phyloP scores from a whole-genome alignment of 345 rosid genomes.

The Aurinia saxatilis region DNA sequence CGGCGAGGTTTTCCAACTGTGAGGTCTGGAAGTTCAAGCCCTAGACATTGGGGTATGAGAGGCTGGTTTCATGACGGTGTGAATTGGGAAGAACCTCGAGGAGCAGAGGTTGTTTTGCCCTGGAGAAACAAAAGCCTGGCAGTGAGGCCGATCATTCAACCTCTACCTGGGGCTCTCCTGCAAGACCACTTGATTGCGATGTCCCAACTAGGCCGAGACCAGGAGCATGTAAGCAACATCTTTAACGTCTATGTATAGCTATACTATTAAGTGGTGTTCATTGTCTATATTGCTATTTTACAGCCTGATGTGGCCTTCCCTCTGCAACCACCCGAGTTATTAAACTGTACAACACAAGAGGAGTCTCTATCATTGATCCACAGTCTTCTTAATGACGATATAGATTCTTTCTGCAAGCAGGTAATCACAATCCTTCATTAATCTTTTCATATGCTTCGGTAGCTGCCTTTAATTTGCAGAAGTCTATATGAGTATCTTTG shows the following conservation, averaged over 20 bases:
- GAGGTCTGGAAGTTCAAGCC: conserved; percentile 99
- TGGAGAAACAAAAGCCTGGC: conserved; percentile 89
- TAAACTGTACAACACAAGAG: conserved; percentile 48
- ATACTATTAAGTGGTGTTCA: conserved; percentile 15
- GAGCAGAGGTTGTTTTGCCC: conserved; percentile 92
- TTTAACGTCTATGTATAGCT: background rate
- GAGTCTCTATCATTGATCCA: conserved; percentile 65
- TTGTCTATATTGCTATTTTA: conserved; percentile 29
- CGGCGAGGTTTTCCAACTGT: conserved; percentile 88
- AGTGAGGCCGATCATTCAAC: conserved; percentile 68
- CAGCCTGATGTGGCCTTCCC: conserved; percentile 95
- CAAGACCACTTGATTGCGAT: conserved; percentile 88
- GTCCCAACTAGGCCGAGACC: conserved; percentile 85
- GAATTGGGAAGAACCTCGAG: conserved; percentile 67
- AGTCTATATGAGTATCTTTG: conserved; percentile 9
- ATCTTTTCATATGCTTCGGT: conserved; percentile 8
- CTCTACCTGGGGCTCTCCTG: conserved; percentile 74
- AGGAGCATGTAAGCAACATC: conserved; percentile 72
- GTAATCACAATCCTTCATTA: conserved; percentile 28
- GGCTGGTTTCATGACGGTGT: conserved; percentile 75
- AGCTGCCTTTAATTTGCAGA: conserved; percentile 3
- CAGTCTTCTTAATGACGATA: conserved; percentile 67
- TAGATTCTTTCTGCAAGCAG: conserved; percentile 85
- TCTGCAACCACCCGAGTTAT: conserved; percentile 63
- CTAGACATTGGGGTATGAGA: conserved; percentile 94